A percentile compares a stretch with the other conserved stretches of the same genome.
phyloP scores from a whole-genome alignment of 2,329 filamentous ascomycete genomes.

The Lecanicillium sp. region DNA sequence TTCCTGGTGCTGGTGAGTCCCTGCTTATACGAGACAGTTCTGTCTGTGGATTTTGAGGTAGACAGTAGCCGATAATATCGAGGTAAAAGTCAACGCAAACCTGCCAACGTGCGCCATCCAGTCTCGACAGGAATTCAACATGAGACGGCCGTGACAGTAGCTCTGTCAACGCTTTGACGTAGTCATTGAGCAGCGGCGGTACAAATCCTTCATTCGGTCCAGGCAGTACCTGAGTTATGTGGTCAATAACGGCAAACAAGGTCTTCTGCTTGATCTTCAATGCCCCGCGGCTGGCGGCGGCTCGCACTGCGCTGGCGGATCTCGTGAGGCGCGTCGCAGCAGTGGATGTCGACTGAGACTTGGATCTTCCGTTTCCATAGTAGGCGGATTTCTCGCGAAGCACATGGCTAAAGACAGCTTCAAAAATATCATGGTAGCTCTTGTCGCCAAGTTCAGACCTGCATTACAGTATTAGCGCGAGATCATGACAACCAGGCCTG shows the following conservation, averaged over 20 bases:
- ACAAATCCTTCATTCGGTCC: conserved; percentile 54
- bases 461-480: neutral
- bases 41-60: conserved; percentile 30
- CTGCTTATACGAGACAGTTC: conserved; percentile 26
- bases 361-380: conserved; percentile 39
- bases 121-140: conserved; percentile 65
- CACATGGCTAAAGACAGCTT: conserved; percentile 66
- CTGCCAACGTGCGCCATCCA: conserved; percentile 56
- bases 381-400: conserved; percentile 60
- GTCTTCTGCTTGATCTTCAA: conserved; percentile 67
- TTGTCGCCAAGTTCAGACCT: conserved; percentile 57
- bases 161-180: conserved; percentile 65
- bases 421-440: conserved; percentile 73
- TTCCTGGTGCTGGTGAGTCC: conserved; percentile 39
- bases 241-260: conserved; percentile 68
- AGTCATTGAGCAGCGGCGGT: conserved; percentile 64
- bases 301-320: conserved; percentile 64
- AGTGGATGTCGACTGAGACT: conserved; percentile 35
- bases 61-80: conserved; percentile 45
- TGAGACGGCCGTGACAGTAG: conserved; percentile 69
- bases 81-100: conserved; percentile 64
- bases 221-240: conserved; percentile 70
- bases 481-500: neutral
- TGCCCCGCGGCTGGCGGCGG: conserved; percentile 62
- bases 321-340: conserved; percentile 53